Evolutionary conservation across 345 rosid species (phyloP), one percentile per base, ranked within the genome.

Genomic region (Arabidopsis suecica): DNA sequence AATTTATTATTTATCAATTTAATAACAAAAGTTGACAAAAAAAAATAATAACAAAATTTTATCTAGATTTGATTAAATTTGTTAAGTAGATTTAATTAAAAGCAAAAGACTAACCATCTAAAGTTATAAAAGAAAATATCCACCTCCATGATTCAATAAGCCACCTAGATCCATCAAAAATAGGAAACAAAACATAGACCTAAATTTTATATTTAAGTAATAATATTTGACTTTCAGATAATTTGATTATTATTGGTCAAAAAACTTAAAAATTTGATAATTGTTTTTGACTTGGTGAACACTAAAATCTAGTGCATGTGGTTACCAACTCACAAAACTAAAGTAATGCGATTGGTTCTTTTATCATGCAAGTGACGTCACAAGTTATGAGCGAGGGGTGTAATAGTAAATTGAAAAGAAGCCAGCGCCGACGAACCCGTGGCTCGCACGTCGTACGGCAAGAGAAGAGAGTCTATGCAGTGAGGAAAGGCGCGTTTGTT

Each of bases 381-480:
- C 7, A 14, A 44, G 18, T 5, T 5, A 13, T 44, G 7, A 44
- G 7, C 7, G 14, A 44, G 3, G 18, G 48, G 48, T 44, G 5
- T 0, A 44, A 44, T 13, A 7, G 48, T 44, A 13, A 44, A 44
- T 7, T 28, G 3, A 28, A 4, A 9, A 68, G 34, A 48, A 18
- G 45, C 18, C 42, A 54, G 61, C 49, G 61, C 36, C 65, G 75
- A 68, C 69, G 49, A 54, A 68, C 75, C 74, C 71, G 71, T 73
- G 78, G 49, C 47, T 4, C 64, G 55, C 77, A 56, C 78, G 78
- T 72, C 42, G 76, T 42, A 64, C 3, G 47, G 44, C 69, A 50
- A 25, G 67, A 32, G 64, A 38, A 45, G 16, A 41, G 56, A 45
- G 33, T 16, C 13, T 58, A 23, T 16, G 38, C 33, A 44, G 61